A percentile compares a stretch with the other conserved stretches of the same genome.
These are phyloP conservation scores for Fraxinus nigra DNA, from an alignment of 305 asterid genomes.

Conservation along the genomic window DNA sequence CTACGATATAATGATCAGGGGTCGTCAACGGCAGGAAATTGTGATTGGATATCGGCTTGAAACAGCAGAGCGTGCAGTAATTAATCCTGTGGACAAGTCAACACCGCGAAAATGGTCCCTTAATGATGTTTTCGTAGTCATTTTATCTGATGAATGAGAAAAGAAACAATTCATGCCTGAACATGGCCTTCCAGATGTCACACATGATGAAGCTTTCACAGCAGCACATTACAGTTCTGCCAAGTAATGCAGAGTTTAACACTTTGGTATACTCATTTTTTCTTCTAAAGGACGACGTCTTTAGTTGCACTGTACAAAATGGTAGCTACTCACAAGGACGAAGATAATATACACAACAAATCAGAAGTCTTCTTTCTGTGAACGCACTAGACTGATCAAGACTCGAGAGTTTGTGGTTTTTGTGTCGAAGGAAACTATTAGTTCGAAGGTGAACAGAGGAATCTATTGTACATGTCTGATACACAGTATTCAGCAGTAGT, in stretches of 20 bases:
- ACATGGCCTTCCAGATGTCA: not conserved
- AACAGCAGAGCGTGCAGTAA: conserved; percentile 72
- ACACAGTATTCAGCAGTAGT: not conserved
- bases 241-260: not conserved
- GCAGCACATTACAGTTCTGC: not conserved
- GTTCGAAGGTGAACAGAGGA: not conserved
- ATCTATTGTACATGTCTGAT: not conserved
- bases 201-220: not conserved
- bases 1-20: conserved; percentile 78
- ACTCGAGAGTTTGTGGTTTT: not conserved
- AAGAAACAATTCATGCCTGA: not conserved
- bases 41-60: conserved; percentile 89
- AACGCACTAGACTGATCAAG: not conserved
- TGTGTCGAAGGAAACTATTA: not conserved
- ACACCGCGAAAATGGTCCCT: conserved; percentile 73
- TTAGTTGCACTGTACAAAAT: not conserved
- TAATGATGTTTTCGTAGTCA: conserved; percentile 84
- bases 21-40: conserved; percentile 74
- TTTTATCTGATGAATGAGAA: conserved; percentile 58
- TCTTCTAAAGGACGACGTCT: not conserved
- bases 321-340: not conserved
- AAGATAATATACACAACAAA: not conserved
- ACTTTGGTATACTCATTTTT: not conserved
- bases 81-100: conserved; percentile 72
- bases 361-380: not conserved